phyloP scores from a whole-genome alignment of 2,329 filamentous ascomycete species.

The Aschersonia sp. region DNA sequence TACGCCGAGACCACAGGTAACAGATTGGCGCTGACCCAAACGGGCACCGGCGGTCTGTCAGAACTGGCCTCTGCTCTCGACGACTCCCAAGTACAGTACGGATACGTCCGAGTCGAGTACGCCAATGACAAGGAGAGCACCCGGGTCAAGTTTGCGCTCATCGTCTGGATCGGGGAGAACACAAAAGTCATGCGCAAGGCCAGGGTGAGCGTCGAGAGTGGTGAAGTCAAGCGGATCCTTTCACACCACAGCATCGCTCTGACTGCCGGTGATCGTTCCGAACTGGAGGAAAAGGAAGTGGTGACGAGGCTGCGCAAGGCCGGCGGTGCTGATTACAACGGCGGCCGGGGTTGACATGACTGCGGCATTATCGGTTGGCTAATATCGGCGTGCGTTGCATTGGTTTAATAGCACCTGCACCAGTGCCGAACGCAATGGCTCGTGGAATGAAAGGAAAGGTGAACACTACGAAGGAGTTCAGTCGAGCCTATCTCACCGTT shows the following conservation, averaged over 20 bases:
- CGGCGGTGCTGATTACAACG: constrained; percentile 59
- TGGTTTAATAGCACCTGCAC: background rate
- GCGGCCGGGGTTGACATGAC: constrained; percentile 35
- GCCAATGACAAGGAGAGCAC: constrained; percentile 58
- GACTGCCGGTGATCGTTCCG: constrained; percentile 43
- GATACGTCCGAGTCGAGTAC: constrained; percentile 52
- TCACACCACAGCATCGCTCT: constrained; percentile 52
- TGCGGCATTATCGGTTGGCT: background rate
- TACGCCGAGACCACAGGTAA: constrained; percentile 41
- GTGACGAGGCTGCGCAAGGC: constrained; percentile 47
- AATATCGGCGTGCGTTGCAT: background rate
- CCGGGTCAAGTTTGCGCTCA: constrained; percentile 52
- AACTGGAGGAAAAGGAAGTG: constrained; percentile 48
- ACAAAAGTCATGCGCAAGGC: constrained; percentile 59
- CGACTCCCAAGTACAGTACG: constrained; percentile 48
- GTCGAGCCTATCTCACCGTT: background rate
- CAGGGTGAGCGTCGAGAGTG: constrained; percentile 52
- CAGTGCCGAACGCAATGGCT: no score
- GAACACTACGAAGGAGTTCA: background rate
- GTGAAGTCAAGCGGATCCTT: constrained; percentile 48
- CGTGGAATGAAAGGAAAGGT: background rate
- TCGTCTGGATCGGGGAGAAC: constrained; percentile 53
- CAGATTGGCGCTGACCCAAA: constrained; percentile 38
- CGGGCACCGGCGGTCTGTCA: constrained; percentile 43
- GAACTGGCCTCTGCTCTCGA: constrained; percentile 44